phyloP scores from a whole-genome alignment of 2,329 filamentous ascomycete species.

The Aspergillus awamori region DNA sequence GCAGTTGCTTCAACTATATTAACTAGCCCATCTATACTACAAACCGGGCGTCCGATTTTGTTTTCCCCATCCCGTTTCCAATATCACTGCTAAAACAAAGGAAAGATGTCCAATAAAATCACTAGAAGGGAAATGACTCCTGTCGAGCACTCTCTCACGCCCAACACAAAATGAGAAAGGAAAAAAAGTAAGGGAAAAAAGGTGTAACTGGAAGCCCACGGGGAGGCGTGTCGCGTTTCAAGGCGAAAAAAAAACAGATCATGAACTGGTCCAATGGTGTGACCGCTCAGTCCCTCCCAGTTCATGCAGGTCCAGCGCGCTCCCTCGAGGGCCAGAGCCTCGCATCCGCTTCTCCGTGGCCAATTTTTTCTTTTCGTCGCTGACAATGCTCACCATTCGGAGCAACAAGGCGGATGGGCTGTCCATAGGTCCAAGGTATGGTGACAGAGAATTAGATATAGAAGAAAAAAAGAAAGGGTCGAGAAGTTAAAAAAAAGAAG shows the following conservation, averaged over 20 bases:
- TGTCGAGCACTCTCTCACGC: constrained; percentile 13
- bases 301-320: constrained; percentile 27
- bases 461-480: constrained; percentile 20
- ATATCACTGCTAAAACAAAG: constrained; percentile 23
- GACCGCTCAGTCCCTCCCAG: constrained; percentile 18
- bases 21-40: constrained; percentile 24
- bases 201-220: constrained; percentile 15
- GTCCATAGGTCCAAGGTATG: constrained; percentile 18
- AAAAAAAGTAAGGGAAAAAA: constrained; percentile 26
- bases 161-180: constrained; percentile 29
- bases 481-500: constrained; percentile 9
- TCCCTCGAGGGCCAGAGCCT: constrained; percentile 6
- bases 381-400: constrained; percentile 11
- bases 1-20: constrained; percentile 1
- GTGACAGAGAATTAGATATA: constrained; percentile 25
- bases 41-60: constrained; percentile 12
- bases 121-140: constrained; percentile 14
- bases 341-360: not conserved
- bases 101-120: constrained; percentile 32
- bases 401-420: constrained; percentile 7
- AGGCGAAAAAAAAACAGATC: not conserved
- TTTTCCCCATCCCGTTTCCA: not conserved
- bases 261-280: not conserved
- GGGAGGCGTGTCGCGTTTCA: not conserved
- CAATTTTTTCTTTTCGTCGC: constrained; percentile 4